A percentile compares a stretch with the other conserved stretches of the same genome.
These are phyloP conservation scores for Balakata baccata DNA, from an alignment of 345 rosid genomes.

Conservation along the genomic window DNA sequence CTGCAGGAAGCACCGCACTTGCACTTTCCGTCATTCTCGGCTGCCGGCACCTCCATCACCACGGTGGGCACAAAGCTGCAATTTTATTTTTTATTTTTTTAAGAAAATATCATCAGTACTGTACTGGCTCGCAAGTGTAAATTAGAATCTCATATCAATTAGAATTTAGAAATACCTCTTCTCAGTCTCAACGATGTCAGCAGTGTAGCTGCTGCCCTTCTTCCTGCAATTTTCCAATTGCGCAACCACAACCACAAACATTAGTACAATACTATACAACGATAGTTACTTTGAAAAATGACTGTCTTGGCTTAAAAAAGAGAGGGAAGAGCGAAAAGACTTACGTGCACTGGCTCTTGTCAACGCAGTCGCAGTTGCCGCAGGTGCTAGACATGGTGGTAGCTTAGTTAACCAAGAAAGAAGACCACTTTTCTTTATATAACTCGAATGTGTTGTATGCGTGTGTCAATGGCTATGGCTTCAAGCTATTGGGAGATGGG, in stretches of 20 bases:
- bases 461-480: slow-evolving; percentile 21
- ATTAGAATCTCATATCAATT: neutral
- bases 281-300: too few relatives aligned
- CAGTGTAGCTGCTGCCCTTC: slow-evolving; percentile 61
- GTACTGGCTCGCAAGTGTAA: neutral
- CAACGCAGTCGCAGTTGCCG: slow-evolving; percentile 75
- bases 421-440: neutral
- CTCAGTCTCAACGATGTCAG: slow-evolving; percentile 58
- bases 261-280: neutral
- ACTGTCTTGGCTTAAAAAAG: neutral
- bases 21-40: slow-evolving; percentile 66
- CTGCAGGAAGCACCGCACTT: slow-evolving; percentile 74
- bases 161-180: slow-evolving; percentile 36
- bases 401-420: neutral
- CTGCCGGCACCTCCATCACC: slow-evolving; percentile 44
- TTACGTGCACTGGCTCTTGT: slow-evolving; percentile 75
- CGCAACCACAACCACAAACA: neutral
- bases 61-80: slow-evolving; percentile 48
- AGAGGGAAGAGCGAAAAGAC: slow-evolving; percentile 1
- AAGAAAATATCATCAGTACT: neutral
- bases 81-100: neutral
- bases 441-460: slow-evolving; percentile 1
- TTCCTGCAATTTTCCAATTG: slow-evolving; percentile 43
- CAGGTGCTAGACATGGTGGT: slow-evolving; percentile 68
- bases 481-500: neutral